These are phyloP conservation scores for Lentinus brumalis DNA, from an alignment of 768 basidiomycete species.

Conservation along the genomic window DNA sequence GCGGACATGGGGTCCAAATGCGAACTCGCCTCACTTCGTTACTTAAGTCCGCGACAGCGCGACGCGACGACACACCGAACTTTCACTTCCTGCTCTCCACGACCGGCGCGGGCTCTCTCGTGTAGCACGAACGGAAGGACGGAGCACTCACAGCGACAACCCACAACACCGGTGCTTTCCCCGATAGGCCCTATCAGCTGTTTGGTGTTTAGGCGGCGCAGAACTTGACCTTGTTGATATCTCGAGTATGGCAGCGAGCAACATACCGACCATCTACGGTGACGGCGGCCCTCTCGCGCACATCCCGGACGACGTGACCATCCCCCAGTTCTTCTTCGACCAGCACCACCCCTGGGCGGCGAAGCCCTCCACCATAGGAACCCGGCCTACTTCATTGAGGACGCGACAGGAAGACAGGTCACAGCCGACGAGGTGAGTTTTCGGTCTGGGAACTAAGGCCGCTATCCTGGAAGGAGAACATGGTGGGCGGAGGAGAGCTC, in stretches of 20 bases:
- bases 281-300: conserved; percentile 32
- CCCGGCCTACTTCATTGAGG: conserved; percentile 48
- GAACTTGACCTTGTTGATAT: background rate
- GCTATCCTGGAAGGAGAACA: background rate
- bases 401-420: conserved; percentile 45
- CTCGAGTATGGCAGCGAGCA: background rate
- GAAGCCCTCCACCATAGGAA: conserved; percentile 30
- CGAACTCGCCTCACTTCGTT: too few species aligned
- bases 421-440: conserved; percentile 41
- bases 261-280: conserved; percentile 15
- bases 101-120: too few species aligned
- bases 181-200: too few species aligned
- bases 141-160: too few species aligned
- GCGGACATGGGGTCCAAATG: too few species aligned
- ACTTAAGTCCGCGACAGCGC: too few species aligned
- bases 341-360: conserved; percentile 41
- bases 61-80: too few species aligned
- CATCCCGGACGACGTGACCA: conserved; percentile 52
- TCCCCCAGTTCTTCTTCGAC: conserved; percentile 58
- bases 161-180: too few species aligned
- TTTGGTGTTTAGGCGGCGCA: too few species aligned
- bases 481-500: background rate
- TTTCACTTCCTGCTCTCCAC: too few species aligned
- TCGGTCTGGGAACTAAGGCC: background rate
- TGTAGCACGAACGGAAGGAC: too few species aligned